Base-by-base conservation (phyloP, 2,329 filamentous ascomycete species). In the Lachnellula cervina region DNA sequence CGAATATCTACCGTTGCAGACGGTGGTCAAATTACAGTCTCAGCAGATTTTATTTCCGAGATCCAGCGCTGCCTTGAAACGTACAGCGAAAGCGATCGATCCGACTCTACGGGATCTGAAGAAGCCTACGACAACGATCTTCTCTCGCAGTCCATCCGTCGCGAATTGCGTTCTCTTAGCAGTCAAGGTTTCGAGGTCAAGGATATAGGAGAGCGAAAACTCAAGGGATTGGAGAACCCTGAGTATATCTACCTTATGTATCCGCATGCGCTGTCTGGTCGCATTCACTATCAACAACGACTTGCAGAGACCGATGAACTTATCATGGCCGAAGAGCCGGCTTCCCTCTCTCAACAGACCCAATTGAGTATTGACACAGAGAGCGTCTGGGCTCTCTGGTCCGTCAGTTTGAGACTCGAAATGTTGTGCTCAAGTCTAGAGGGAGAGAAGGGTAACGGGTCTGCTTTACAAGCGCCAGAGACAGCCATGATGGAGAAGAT, bases 141-240 rank as follows among this genome's bases (percentile, higher is more conserved):
- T 1, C 79, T 88, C 58, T 86, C 82, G n/a, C 78, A 85, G 52
- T 79, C 87, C 11, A 96, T 97, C 64, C 87, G 90, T 56, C 89
- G 89, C 53, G 94, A 99, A 72, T 78, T 99, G 19, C 84, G 90
- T 49, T 88, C 89, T 28, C 80, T 99, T 25, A 94, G 87, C 64
- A 91, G 86, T 48, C 90, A 96, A 72, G 94, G 94, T 7, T 99
- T 97, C 68, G 90, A 96, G 70, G 91, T 97, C 68, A 97, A 97
- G 72, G 92, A 97, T 66, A 87, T 96, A 70, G 94, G 94, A 49
- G 92, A 97, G 72, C 87, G 88, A 63, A 97, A 96, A 69, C 80
- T 99, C 55, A 99, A 99, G 74, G 94, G 94, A 32, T 84, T 99
- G 13, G 94, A 99, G 73, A 99, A 99, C 69, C 93, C 94, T 0